These are phyloP conservation scores for Inonotus hispidus DNA, from an alignment of 1,284 basidiomycete genomes.

Conservation along the genomic window DNA sequence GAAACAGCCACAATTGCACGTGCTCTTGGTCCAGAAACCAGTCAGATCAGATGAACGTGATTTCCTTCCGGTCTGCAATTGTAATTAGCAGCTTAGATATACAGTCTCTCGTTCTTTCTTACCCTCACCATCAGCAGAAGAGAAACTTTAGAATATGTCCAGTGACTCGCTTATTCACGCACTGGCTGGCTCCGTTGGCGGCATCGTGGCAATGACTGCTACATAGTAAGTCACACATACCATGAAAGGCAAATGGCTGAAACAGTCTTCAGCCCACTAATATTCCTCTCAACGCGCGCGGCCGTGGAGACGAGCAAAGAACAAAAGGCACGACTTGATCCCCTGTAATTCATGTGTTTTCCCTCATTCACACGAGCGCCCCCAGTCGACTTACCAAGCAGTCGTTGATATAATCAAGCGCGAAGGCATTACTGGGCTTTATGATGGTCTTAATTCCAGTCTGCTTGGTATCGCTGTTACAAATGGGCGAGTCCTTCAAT, in stretches of 20 bases:
- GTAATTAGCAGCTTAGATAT: neutral
- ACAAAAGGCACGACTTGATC: conserved; percentile 47
- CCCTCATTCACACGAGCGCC: neutral
- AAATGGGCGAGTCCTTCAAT: conserved; percentile 60
- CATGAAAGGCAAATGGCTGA: conserved; percentile 20
- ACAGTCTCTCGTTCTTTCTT: neutral
- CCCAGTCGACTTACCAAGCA: conserved; percentile 51
- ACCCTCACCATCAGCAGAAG: neutral
- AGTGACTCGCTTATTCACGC: conserved; percentile 88
- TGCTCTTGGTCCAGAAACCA: neutral
- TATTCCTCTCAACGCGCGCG: conserved; percentile 89
- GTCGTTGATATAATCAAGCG: conserved; percentile 75
- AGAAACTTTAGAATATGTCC: conserved; percentile 32
- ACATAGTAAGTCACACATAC: conserved; percentile 59
- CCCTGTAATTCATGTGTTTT: neutral
- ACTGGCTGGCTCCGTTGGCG: conserved; percentile 85
- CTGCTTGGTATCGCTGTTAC: conserved; percentile 90
- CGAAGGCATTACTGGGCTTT: conserved; percentile 84
- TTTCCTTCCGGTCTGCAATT: neutral
- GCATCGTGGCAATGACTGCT: conserved; percentile 82
- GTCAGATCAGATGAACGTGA: neutral
- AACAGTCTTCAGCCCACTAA: conserved; percentile 63
- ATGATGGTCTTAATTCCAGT: conserved; percentile 84
- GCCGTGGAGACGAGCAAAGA: conserved; percentile 85
- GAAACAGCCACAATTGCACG: neutral